Evolutionary conservation across 768 basidiomycete species (phyloP).

Genomic region (Hericium rajendrae): DNA sequence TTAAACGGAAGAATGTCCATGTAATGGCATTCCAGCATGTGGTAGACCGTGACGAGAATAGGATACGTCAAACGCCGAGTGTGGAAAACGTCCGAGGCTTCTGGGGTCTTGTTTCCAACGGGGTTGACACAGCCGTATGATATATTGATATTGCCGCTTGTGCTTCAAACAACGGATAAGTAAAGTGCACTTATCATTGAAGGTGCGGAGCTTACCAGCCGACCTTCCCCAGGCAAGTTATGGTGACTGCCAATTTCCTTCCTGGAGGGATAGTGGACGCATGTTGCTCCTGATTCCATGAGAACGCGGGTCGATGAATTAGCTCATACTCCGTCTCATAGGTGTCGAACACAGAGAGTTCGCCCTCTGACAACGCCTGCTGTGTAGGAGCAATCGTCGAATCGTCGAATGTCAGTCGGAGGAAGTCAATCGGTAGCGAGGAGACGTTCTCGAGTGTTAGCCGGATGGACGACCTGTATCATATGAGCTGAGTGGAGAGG

Average conservation of each 20-base stretch:
- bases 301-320: constrained; percentile 69
- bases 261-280: constrained; percentile 58
- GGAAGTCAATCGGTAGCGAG: constrained; percentile 68
- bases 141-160: constrained; percentile 68
- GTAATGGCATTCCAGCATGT: constrained; percentile 80
- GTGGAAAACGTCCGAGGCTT: constrained; percentile 52
- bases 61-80: constrained; percentile 85
- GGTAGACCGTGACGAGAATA: constrained; percentile 88
- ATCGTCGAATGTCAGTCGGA: constrained; percentile 84
- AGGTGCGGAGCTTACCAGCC: constrained; percentile 62
- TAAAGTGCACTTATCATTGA: neutral
- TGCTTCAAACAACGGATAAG: constrained; percentile 32
- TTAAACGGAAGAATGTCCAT: constrained; percentile 76
- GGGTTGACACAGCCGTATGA: constrained; percentile 71
- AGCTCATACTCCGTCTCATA: constrained; percentile 88
- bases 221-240: constrained; percentile 81
- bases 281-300: constrained; percentile 44
- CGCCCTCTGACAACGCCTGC: constrained; percentile 68
- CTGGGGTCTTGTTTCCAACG: constrained; percentile 19
- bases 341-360: constrained; percentile 71
- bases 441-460: constrained; percentile 90
- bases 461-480: constrained; percentile 64
- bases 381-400: constrained; percentile 74
- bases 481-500: constrained; percentile 4
- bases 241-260: constrained; percentile 53